Percentiles rank a stretch among this genome's conserved stretches.
These are phyloP conservation scores for Xylogone sp. DNA, from an alignment of 2,329 filamentous ascomycete genomes.

Conservation along the genomic window DNA sequence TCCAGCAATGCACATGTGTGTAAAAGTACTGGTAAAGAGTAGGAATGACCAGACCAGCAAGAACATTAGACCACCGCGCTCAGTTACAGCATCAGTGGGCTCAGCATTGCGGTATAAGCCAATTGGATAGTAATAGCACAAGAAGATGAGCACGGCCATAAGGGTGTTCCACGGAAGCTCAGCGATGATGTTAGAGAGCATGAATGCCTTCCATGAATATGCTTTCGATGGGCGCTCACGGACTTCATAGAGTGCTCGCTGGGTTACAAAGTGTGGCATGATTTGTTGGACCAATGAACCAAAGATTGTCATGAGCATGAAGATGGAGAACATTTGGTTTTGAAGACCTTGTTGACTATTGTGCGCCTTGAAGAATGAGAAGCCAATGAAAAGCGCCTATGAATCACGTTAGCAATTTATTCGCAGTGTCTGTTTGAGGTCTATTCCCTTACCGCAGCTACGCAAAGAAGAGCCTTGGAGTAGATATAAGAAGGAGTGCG, in stretches of 20 bases:
- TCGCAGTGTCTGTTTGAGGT: conserved; percentile 50
- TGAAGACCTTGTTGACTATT: conserved; percentile 60
- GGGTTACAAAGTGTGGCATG: conserved; percentile 28
- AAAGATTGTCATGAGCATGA: conserved; percentile 72
- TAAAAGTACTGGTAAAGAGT: conserved; percentile 78
- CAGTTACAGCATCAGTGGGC: conserved; percentile 52
- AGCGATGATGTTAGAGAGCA: conserved; percentile 70
- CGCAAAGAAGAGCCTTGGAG: conserved; percentile 48
- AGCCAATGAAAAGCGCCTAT: conserved; percentile 57
- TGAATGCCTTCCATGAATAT: conserved; percentile 64
- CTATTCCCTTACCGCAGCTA: conserved; percentile 33
- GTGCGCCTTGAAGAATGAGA: conserved; percentile 64
- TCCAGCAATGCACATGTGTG: conserved; percentile 70
- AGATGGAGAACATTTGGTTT: conserved; percentile 69
- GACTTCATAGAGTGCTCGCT: conserved; percentile 53
- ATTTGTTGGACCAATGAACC: conserved; percentile 57
- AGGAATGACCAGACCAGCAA: conserved; percentile 71
- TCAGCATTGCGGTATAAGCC: conserved; percentile 68
- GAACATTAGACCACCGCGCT: conserved; percentile 75
- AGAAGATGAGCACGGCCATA: conserved; percentile 69
- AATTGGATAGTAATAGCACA: conserved; percentile 82
- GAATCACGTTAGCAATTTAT: neutral
- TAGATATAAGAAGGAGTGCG: conserved; percentile 71
- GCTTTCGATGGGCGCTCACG: conserved; percentile 73
- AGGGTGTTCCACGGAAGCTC: conserved; percentile 80